Evolutionary conservation across 2,329 filamentous ascomycete species (phyloP), one percentile per base, ranked within the genome.

Genomic region (Microdochium paspali): DNA sequence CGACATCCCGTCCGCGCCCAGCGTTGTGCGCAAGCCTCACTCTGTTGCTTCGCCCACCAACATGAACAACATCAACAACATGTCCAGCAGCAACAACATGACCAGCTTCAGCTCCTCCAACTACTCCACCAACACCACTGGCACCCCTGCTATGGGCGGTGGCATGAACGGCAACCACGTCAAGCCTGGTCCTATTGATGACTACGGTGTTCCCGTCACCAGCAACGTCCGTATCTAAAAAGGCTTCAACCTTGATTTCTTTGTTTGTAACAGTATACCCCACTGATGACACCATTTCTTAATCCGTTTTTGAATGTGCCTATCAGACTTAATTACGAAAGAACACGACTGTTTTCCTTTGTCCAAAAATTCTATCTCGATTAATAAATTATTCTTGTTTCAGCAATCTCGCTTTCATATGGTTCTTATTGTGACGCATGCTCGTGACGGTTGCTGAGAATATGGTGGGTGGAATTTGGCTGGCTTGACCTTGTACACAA

Each of bases 1-100:
- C 23, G 79, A 85, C 58, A 76, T 96, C 40, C 90, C 90, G 2
- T 62, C 60, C n/a, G 69, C 74, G 2, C 76, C 76, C 23, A 62
- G 67, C 48, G 67, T 81, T 12, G 64, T 68, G 49, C 68, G 69
- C 50, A 80, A 79, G 66, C 51, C 62, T 3, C 68, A 71, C 46
- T 50, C 51, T 21, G 46, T 49, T 44, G 44, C 35, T 7, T 7
- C 15, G 35, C 35, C 35, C 18, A 20, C 15, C 35, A 21, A 40
- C 18, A 9, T 21, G 10, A 35, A 9, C 35, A 40, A 9, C 18
- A 20, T 40, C n/a, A 40, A 40, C 18, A 21, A 15, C 6, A 21
- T 20, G 20, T n/a, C n/a, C 12, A 21, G 31, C 35, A 40, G 23
- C 35, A 21, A 21, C 35, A 40, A 40, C 35, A 40, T 18, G 6